Evolutionary conservation across 257 asterid genomes (phyloP).

Genomic region (Nicotiana attenuata): DNA sequence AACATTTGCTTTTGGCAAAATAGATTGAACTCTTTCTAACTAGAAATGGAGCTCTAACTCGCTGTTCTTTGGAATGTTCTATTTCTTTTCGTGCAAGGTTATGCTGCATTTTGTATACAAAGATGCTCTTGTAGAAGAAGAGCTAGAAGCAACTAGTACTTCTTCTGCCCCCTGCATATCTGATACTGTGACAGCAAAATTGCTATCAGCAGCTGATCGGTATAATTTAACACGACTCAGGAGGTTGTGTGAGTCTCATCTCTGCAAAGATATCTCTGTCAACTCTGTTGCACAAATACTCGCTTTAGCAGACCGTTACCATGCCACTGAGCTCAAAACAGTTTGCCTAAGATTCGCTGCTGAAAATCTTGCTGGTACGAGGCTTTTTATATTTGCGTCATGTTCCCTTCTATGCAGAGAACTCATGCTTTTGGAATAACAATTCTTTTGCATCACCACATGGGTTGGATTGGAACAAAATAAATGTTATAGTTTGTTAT

Average conservation of each 20-base stretch:
- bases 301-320: slow-evolving; percentile 69
- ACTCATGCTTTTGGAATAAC: not conserved
- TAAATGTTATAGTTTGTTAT: not conserved
- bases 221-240: slow-evolving; percentile 82
- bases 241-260: slow-evolving; percentile 83
- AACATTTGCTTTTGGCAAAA: not conserved
- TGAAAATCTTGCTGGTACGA: slow-evolving; percentile 88
- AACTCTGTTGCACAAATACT: slow-evolving; percentile 69
- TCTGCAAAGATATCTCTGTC: slow-evolving; percentile 87
- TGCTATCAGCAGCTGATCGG: slow-evolving; percentile 91
- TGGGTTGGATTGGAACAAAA: not conserved
- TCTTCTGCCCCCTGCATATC: slow-evolving; percentile 43
- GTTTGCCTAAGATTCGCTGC: slow-evolving; percentile 91
- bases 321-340: slow-evolving; percentile 74
- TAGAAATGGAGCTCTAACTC: slow-evolving; percentile 5
- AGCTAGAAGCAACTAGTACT: slow-evolving; percentile 53
- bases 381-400: not conserved
- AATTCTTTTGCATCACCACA: not conserved
- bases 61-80: not conserved
- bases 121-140: slow-evolving; percentile 81
- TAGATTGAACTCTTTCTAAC: not conserved
- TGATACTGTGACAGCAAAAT: slow-evolving; percentile 75
- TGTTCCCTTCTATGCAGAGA: not conserved
- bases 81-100: slow-evolving; percentile 45
- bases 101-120: slow-evolving; percentile 87